Conservation (phyloP, 192 early-diverging fungal species). For the Backusella sp. region DNA sequence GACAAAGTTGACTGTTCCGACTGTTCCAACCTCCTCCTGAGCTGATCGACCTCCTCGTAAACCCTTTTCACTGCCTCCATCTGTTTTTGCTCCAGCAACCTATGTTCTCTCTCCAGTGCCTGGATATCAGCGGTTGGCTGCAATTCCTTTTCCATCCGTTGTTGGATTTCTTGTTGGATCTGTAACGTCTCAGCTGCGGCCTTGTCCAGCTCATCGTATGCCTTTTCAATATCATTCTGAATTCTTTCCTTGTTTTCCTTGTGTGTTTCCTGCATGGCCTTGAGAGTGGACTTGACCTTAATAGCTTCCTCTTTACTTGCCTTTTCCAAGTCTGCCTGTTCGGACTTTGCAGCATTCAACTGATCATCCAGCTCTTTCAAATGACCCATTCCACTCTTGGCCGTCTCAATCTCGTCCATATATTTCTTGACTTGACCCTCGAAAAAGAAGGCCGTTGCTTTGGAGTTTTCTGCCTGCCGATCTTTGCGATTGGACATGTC, state of each 20-base stretch:
- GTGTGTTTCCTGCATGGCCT: constrained; percentile 20
- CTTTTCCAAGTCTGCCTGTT: constrained; percentile 24
- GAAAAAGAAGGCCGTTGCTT: constrained; percentile 44
- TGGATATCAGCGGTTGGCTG: neutral
- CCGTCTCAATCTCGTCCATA: constrained; percentile 39
- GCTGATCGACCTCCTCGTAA: constrained; percentile 14
- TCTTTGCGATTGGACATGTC: constrained; percentile 43
- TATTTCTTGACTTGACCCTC: constrained; percentile 43
- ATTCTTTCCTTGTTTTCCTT: constrained; percentile 27
- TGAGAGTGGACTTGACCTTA: constrained; percentile 22
- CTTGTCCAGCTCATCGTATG: constrained; percentile 27
- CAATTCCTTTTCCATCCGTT: constrained; percentile 8
- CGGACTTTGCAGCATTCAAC: constrained; percentile 26
- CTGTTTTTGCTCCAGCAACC: constrained; percentile 14
- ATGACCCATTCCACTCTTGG: constrained; percentile 35
- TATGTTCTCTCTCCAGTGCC: constrained; percentile 16
- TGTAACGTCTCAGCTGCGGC: constrained; percentile 17
- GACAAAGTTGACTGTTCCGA: constrained; percentile 13
- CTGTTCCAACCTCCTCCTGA: constrained; percentile 12
- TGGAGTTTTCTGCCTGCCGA: constrained; percentile 40
- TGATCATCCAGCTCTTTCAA: constrained; percentile 39
- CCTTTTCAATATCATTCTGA: constrained; percentile 12
- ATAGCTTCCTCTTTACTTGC: constrained; percentile 23
- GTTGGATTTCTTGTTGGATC: constrained; percentile 24
- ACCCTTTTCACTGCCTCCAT: constrained; percentile 20